These are phyloP conservation scores for Handroanthus guayacan DNA, from an alignment of 257 asterid species.

Conservation along the genomic window DNA sequence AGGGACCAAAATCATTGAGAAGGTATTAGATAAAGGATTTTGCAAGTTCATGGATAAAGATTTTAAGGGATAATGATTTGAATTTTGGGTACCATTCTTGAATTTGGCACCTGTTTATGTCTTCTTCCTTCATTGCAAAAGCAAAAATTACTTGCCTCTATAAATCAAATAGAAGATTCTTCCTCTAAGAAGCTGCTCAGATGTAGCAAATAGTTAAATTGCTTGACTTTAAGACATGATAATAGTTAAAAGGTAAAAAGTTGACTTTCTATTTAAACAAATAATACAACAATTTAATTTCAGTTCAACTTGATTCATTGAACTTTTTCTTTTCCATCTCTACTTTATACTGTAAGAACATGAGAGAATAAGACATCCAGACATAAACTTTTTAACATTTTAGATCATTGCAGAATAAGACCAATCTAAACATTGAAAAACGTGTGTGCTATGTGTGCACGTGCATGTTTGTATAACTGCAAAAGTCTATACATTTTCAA, in stretches of 20 bases:
- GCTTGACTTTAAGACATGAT: background rate
- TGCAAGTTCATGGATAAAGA: conserved; percentile 72
- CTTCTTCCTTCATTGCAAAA: conserved; percentile 68
- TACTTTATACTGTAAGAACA: background rate
- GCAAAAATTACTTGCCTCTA: conserved; percentile 8
- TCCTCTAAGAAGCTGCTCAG: background rate
- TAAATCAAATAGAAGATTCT: conserved; percentile 1
- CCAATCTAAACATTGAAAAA: background rate
- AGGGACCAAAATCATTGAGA: conserved; percentile 67
- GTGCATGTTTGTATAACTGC: too few species aligned
- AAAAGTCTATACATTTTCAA: background rate
- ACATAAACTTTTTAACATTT: background rate
- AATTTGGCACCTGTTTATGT: conserved; percentile 83
- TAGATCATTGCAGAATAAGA: background rate
- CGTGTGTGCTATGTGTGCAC: too few species aligned
- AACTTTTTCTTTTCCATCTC: too few species aligned
- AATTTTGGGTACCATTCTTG: conserved; percentile 94
- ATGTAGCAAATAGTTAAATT: background rate
- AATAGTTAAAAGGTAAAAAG: background rate
- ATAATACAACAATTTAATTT: background rate
- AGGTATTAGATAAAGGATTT: conserved; percentile 76
- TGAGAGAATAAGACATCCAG: too few species aligned
- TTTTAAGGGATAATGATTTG: conserved; percentile 67
- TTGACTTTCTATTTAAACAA: background rate
- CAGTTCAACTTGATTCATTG: too few species aligned